These are phyloP conservation scores for Pneumocystis wakefieldiae DNA, from an alignment of 1,139 yeast genomes.

Conservation along the genomic window DNA sequence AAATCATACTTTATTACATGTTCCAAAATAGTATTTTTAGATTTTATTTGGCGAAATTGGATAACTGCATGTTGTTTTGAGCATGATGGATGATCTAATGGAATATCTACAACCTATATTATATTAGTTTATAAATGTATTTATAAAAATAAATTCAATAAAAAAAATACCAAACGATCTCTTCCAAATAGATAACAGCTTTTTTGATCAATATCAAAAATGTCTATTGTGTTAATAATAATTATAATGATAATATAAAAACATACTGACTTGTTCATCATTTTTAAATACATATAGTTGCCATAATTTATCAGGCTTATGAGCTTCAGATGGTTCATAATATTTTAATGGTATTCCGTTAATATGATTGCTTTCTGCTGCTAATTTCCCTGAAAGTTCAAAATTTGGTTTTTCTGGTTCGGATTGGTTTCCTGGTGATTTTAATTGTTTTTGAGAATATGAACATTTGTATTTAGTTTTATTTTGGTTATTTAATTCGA, in stretches of 20 bases:
- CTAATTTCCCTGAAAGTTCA: constrained; percentile 34
- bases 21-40: constrained; percentile 12
- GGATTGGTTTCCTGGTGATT: constrained; percentile 9
- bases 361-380: constrained; percentile 30
- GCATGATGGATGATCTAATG: constrained; percentile 30
- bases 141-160: background rate
- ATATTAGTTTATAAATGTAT: background rate
- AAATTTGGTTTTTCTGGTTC: constrained; percentile 27
- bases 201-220: constrained; percentile 16
- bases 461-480: background rate
- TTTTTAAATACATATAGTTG: constrained; percentile 20
- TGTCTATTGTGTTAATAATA: background rate
- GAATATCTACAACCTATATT: constrained; percentile 27
- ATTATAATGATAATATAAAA: background rate
- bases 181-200: constrained; percentile 34
- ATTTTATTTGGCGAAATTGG: constrained; percentile 29
- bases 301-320: constrained; percentile 23
- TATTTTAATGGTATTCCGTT: constrained; percentile 32
- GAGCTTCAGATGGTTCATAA: constrained; percentile 32
- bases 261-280: constrained; percentile 15
- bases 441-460: background rate
- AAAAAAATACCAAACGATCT: constrained; percentile 24
- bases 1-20: constrained; percentile 14
- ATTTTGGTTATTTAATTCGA: background rate
- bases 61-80: constrained; percentile 45